A percentile compares a stretch with the other conserved stretches of the same genome.
Conservation (phyloP, 495 filamentous ascomycete species). For the Hyaloscypha hepaticicola region DNA sequence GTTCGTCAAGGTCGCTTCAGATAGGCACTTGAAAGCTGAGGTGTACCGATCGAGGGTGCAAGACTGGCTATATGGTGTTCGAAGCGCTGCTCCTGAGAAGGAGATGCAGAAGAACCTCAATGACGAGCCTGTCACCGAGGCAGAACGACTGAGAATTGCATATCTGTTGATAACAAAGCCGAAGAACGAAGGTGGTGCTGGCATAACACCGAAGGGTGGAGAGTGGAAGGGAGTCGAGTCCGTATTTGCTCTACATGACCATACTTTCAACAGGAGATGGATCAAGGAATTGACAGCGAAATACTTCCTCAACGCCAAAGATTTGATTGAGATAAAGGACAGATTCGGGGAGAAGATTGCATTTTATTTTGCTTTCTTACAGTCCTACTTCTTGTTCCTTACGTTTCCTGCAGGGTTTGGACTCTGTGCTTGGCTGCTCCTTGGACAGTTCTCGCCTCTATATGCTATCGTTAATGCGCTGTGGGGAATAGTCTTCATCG, state of each 20-base stretch:
- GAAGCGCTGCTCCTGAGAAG: constrained; percentile 72
- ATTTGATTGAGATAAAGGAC: constrained; percentile 82
- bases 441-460: constrained; percentile 80
- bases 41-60: constrained; percentile 77
- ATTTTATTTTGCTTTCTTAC: constrained; percentile 95
- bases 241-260: constrained; percentile 87
- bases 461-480: constrained; percentile 81
- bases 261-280: constrained; percentile 84
- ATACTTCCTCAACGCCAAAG: constrained; percentile 72
- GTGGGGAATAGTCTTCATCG: constrained; percentile 89
- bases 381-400: constrained; percentile 87
- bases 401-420: constrained; percentile 84
- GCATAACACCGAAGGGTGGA: constrained; percentile 78
- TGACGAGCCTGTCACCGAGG: constrained; percentile 74
- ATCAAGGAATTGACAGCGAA: constrained; percentile 84
- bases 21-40: constrained; percentile 57
- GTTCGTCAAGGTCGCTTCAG: constrained; percentile 75
- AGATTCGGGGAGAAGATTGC: constrained; percentile 91
- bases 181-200: constrained; percentile 79
- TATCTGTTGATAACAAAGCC: constrained; percentile 85
- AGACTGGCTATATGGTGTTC: constrained; percentile 94
- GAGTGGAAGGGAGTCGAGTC: constrained; percentile 83
- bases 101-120: constrained; percentile 62
- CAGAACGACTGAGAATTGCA: constrained; percentile 82
- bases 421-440: constrained; percentile 72